Evolutionary conservation across 1,284 basidiomycete species (phyloP).

Genomic region (Cryptococcus sp.): DNA sequence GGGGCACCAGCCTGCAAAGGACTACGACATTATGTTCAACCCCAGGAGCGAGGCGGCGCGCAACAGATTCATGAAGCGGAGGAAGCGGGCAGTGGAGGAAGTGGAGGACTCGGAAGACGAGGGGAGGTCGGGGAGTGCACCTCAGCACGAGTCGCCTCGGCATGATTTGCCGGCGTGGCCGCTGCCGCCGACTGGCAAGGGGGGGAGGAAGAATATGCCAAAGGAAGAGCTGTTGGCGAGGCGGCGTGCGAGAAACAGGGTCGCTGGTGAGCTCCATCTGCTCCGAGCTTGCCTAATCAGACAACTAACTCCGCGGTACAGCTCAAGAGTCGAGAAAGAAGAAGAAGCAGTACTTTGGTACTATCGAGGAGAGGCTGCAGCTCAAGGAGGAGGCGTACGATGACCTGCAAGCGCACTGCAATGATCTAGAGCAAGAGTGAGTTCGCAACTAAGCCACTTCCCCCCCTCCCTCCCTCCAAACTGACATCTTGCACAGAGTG

Average conservation of each 20-base stretch:
- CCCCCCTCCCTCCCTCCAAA: background rate
- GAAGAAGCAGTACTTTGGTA: slow-evolving; percentile 22
- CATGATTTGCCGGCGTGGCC: slow-evolving; percentile 18
- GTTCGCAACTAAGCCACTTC: slow-evolving; percentile 2
- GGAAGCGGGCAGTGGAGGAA: slow-evolving; percentile 9
- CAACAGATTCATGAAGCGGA: background rate
- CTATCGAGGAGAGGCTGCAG: slow-evolving; percentile 13
- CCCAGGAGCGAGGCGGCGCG: background rate
- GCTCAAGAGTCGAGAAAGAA: slow-evolving; percentile 27
- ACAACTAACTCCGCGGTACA: background rate
- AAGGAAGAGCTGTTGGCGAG: slow-evolving; percentile 29
- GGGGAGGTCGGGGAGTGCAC: slow-evolving; percentile 2
- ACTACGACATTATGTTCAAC: background rate
- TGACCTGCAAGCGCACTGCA: slow-evolving; percentile 20
- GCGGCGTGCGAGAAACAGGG: slow-evolving; percentile 27
- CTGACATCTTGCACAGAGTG: slow-evolving; percentile 15
- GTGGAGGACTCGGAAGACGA: background rate
- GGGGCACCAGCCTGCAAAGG: background rate
- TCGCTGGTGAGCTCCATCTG: slow-evolving; percentile 21
- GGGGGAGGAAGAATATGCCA: slow-evolving; percentile 26
- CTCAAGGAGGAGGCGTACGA: slow-evolving; percentile 19
- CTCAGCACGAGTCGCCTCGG: background rate
- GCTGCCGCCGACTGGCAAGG: slow-evolving; percentile 21
- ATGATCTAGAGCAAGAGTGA: slow-evolving; percentile 31
- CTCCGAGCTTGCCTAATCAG: background rate